phyloP scores from a whole-genome alignment of 1,139 yeast species.

The Spencermartinsiella ligniputridi region DNA sequence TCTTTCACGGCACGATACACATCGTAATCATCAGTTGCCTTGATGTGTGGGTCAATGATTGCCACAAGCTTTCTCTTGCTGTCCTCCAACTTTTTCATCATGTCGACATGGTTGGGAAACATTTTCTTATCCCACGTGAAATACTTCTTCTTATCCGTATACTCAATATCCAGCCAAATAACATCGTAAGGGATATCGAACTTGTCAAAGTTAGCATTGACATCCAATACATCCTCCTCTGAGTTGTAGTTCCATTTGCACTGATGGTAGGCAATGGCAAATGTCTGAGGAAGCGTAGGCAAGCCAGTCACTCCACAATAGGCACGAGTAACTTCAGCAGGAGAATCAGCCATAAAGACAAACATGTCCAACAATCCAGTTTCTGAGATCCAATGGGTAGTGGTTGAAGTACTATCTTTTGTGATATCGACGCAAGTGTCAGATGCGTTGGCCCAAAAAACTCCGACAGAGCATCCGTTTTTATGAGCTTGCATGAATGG shows the following conservation, averaged over 20 bases:
- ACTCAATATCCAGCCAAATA: conserved; percentile 69
- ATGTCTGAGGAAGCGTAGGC: conserved; percentile 66
- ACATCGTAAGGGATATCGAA: conserved; percentile 72
- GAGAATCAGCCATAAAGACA: conserved; percentile 57
- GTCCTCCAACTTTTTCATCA: conserved; percentile 57
- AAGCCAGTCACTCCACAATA: conserved; percentile 70
- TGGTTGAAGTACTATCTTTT: conserved; percentile 24
- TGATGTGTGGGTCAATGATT: conserved; percentile 85
- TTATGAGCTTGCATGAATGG: conserved; percentile 74
- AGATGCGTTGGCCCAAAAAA: conserved; percentile 87
- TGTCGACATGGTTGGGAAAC: conserved; percentile 64
- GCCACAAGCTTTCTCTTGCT: conserved; percentile 79
- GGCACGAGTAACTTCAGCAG: conserved; percentile 51
- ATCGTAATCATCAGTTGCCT: conserved; percentile 49
- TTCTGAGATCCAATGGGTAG: conserved; percentile 89
- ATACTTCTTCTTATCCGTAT: conserved; percentile 74
- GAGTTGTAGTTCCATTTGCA: conserved; percentile 94
- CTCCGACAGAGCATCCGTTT: conserved; percentile 54
- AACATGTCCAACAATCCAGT: conserved; percentile 73
- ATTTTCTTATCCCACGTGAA: conserved; percentile 77
- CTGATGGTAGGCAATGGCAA: conserved; percentile 84
- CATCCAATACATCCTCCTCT: conserved; percentile 68
- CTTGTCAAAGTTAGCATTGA: conserved; percentile 63
- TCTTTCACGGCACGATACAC: conserved; percentile 51
- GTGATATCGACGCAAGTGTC: conserved; percentile 79